Conservation (phyloP, 2,329 filamentous ascomycete genomes). For the Leptodontidium sp. region DNA sequence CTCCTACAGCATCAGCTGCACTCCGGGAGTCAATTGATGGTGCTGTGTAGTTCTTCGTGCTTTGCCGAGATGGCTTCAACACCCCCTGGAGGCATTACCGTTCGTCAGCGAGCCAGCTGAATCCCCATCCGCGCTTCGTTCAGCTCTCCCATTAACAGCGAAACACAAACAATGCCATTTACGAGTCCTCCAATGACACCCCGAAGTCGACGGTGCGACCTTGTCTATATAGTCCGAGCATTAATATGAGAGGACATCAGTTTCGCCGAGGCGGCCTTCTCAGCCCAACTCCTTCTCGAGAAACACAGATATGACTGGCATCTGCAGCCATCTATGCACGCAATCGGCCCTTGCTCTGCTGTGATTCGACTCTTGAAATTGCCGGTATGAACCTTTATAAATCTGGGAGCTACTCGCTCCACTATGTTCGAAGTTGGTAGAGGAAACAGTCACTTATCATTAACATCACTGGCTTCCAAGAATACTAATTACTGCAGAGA, state of each 20-base stretch:
- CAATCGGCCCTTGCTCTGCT: conserved; percentile 6
- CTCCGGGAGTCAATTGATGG: no score
- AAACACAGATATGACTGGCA: conserved; percentile 1
- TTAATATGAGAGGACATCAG: not conserved
- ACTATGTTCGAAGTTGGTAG: not conserved
- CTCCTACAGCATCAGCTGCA: no score
- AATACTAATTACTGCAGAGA: not conserved
- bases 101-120: conserved; percentile 21
- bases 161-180: conserved; percentile 6
- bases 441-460: conserved; percentile 17
- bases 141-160: conserved; percentile 9
- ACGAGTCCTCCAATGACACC: conserved; percentile 17
- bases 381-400: not conserved
- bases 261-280: not conserved
- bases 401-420: not conserved
- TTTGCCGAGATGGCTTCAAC: no score
- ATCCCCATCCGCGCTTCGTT: conserved; percentile 12
- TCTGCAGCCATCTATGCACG: not conserved
- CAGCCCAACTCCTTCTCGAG: not conserved
- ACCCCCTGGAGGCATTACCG: not conserved
- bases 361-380: not conserved
- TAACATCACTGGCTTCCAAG: conserved; percentile 1
- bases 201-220: not conserved
- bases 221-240: not conserved
- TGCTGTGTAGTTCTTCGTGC: no score